Base-by-base conservation (phyloP, 495 filamentous ascomycete species). In the Lophium mytilinum region DNA sequence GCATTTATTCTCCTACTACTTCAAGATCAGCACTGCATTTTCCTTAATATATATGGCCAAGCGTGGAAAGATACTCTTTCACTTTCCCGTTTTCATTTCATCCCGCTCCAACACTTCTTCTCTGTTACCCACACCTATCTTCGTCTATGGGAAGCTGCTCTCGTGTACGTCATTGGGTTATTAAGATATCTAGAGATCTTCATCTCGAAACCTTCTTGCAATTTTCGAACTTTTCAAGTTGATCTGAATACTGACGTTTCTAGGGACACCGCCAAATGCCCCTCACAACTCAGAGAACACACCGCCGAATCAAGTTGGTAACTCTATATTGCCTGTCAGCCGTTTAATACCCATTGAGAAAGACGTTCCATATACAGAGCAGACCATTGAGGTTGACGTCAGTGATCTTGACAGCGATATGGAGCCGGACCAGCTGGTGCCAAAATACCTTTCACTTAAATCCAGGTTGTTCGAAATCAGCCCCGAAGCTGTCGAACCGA, bases 371-470 rank as follows among this genome's bases (percentile, higher is more conserved):
- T 6, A 3, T 30, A 30, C 24, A 3, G 3, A 2, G 24, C 24
- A 2, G 24, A 6, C 24, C 37, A 49, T 51, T 49, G 62, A 63
- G 19, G 15, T 43, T 14, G 49, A 61, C 9, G 65, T 73, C 14
- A 73, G 69, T 51, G 77, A 81, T 55, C 68, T 77, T 0, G 78
- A 80, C 54, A 80, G 76, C 63, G 79, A 79, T 53, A 56, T 81
- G 33, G 80, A 83, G 41, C 79, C 89, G 4, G 89, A 95, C 53
- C 80, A 88, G 43, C 76, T 96, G 51, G 74, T 90, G 47, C 81
- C 88, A 0, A 79, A 80, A 40, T 95, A 89, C 71, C 62, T 96
- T 33, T 80, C 85, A 9, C 73, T 83, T 14, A 87, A 90, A 68
- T 75, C 74, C 1, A 83, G 78, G 50, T 72, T 95, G 4, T 95